A percentile compares a stretch with the other conserved stretches of the same genome.
Conservation (phyloP, 2,329 filamentous ascomycete species). For the Trichoderma pleuroti region DNA sequence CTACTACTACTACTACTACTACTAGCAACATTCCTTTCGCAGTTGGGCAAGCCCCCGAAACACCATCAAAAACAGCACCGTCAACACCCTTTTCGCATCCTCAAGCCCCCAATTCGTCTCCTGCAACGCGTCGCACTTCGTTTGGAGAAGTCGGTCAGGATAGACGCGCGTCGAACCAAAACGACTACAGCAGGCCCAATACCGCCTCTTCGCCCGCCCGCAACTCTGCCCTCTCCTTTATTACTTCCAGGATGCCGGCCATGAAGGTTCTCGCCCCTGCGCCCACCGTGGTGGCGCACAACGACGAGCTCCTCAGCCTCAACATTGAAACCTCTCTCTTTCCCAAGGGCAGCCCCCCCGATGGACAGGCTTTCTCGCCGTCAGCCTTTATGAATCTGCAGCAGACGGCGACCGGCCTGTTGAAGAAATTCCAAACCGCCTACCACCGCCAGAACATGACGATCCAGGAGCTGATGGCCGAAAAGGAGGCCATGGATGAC, state of each 20-base stretch:
- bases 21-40: conserved; percentile 6
- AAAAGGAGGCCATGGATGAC: conserved; percentile 52
- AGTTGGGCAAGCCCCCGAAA: background rate
- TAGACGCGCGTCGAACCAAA: background rate
- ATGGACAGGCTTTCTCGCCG: conserved; percentile 53
- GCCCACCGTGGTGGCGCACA: conserved; percentile 29
- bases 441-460: conserved; percentile 52
- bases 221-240: conserved; percentile 39
- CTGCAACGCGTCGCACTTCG: conserved; percentile 7
- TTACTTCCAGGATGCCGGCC: conserved; percentile 45
- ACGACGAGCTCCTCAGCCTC: conserved; percentile 55
- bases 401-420: conserved; percentile 51
- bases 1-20: background rate
- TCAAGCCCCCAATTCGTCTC: background rate
- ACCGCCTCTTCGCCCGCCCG: conserved; percentile 19
- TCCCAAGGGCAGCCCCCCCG: conserved; percentile 40
- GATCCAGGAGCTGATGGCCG: conserved; percentile 49
- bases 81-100: background rate
- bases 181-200: conserved; percentile 12
- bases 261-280: conserved; percentile 31
- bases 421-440: conserved; percentile 55
- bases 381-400: conserved; percentile 60
- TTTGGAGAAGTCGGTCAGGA: conserved; percentile 9
- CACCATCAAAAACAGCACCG: background rate
- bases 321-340: conserved; percentile 55